Conservation (phyloP, 495 filamentous ascomycete genomes). For the Astrothelium macrocarpum region DNA sequence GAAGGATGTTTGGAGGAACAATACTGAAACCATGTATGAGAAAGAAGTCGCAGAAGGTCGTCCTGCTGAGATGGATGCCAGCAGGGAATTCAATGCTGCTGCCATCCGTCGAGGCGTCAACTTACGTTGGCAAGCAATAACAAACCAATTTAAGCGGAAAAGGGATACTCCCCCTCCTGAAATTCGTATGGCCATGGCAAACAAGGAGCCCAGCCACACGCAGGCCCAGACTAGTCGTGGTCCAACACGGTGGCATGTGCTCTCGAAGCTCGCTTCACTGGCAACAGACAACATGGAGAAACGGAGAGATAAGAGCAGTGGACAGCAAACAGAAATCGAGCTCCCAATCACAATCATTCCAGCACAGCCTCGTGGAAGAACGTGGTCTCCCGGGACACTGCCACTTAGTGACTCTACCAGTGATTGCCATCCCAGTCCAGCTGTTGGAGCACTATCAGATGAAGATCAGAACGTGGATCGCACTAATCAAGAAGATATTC, state of each 20-base stretch:
- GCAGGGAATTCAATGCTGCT: slow-evolving; percentile 1
- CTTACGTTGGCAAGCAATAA: slow-evolving; percentile 37
- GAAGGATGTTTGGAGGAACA: slow-evolving; percentile 26
- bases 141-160: slow-evolving; percentile 46
- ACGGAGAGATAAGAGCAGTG: slow-evolving; percentile 22
- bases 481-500: neutral
- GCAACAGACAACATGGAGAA: slow-evolving; percentile 32
- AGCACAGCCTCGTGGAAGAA: slow-evolving; percentile 44
- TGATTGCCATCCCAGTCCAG: neutral
- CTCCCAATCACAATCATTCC: slow-evolving; percentile 61
- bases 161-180: slow-evolving; percentile 46
- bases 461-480: neutral
- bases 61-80: slow-evolving; percentile 23
- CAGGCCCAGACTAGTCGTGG: neutral
- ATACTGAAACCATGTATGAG: neutral
- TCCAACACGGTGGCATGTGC: slow-evolving; percentile 24
- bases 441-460: neutral
- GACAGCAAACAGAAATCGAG: slow-evolving; percentile 26
- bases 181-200: slow-evolving; percentile 35
- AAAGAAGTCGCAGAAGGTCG: slow-evolving; percentile 23
- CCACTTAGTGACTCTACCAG: neutral
- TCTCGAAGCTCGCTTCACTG: slow-evolving; percentile 27
- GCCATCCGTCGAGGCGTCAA: neutral
- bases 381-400: slow-evolving; percentile 29
- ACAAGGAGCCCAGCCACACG: neutral